Evolutionary conservation across 164 flowering plant species (phyloP).

Genomic region (Litsea cubeba): DNA sequence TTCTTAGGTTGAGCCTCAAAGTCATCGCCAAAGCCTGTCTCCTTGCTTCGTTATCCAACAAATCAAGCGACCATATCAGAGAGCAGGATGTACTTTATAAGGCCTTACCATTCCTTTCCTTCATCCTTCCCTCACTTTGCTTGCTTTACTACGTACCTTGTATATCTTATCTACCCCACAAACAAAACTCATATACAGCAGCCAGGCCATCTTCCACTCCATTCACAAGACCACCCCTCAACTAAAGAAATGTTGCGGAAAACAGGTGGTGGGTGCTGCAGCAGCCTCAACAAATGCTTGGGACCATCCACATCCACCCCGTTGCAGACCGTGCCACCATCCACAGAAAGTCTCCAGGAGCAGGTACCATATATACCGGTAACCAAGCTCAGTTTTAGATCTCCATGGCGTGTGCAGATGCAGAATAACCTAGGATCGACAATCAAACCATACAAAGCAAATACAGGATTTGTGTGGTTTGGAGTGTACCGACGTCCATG

Average conservation of each 20-base stretch:
- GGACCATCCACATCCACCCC: neutral
- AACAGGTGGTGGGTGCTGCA: neutral
- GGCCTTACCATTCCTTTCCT: neutral
- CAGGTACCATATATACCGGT: neutral
- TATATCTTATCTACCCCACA: neutral
- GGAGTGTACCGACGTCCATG: no score
- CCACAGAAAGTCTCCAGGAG: neutral
- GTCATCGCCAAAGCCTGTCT: neutral
- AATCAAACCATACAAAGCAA: no score
- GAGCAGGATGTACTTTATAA: neutral
- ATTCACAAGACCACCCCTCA: neutral
- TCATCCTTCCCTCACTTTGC: neutral
- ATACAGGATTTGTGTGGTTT: no score
- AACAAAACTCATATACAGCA: neutral
- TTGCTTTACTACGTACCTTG: no score
- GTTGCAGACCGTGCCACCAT: neutral
- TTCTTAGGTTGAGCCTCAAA: neutral
- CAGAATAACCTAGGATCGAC: no score
- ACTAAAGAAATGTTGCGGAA: neutral
- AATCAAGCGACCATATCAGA: neutral
- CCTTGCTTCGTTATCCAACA: neutral
- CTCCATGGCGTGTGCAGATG: no score
- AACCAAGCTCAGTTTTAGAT: neutral
- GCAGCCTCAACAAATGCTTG: neutral
- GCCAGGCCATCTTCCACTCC: slow-evolving; percentile 4